A percentile compares a stretch with the other conserved stretches of the same genome.
Conservation (phyloP, 1,139 yeast species). For the Sugiyamaella castrensis region DNA sequence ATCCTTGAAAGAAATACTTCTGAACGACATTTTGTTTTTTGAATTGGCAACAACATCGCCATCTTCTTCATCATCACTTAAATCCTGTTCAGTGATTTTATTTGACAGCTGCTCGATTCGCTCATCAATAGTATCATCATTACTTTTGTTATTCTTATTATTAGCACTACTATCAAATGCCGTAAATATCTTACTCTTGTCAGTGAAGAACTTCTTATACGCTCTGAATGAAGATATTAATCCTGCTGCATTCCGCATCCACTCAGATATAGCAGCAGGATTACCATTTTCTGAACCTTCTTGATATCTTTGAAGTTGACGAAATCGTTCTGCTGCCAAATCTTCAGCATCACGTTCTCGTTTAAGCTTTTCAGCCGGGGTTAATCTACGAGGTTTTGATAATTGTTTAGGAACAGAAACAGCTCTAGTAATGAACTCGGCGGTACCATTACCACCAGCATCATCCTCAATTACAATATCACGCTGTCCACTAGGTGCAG, state of each 20-base stretch:
- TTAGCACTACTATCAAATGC: constrained; percentile 58
- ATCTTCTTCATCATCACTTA: constrained; percentile 49
- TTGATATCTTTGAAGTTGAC: constrained; percentile 57
- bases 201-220: constrained; percentile 72
- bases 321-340: constrained; percentile 62
- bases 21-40: constrained; percentile 44
- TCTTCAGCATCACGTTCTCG: constrained; percentile 57
- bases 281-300: constrained; percentile 41
- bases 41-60: constrained; percentile 13
- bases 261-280: constrained; percentile 61
- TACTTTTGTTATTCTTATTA: constrained; percentile 13
- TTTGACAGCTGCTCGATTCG: constrained; percentile 60
- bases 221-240: constrained; percentile 77
- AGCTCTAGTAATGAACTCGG: constrained; percentile 3
- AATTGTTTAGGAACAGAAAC: constrained; percentile 29
- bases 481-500: not conserved
- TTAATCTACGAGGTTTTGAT: constrained; percentile 20
- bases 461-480: constrained; percentile 8
- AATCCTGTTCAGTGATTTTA: constrained; percentile 23
- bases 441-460: constrained; percentile 8
- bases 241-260: constrained; percentile 84
- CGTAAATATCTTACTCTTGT: constrained; percentile 54
- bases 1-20: constrained; percentile 71
- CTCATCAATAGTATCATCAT: constrained; percentile 54
- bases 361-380: constrained; percentile 54